These are phyloP conservation scores for Themeda triandra DNA, from an alignment of 176 grass and related monocot species.

Conservation along the genomic window DNA sequence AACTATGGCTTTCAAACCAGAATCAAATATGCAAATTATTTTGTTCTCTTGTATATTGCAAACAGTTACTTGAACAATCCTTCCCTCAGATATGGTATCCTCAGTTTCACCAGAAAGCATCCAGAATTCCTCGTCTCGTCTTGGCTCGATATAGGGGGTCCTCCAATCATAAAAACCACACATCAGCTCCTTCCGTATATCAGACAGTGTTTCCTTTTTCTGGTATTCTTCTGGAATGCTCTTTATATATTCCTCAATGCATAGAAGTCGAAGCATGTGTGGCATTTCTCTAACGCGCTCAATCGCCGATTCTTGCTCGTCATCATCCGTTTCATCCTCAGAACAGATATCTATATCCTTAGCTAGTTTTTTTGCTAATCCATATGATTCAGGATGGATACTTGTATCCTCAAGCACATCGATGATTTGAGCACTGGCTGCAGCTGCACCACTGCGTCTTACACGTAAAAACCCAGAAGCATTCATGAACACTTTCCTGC, in stretches of 20 bases:
- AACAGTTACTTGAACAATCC: conserved; percentile 87
- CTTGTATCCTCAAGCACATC: no score
- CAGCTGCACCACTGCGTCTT: conserved; percentile 66
- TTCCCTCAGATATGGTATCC: conserved; percentile 87
- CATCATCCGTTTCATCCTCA: no score
- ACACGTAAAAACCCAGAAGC: conserved; percentile 87
- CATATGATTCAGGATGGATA: no score
- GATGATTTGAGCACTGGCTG: background rate
- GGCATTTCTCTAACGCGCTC: no score
- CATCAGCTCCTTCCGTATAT: conserved; percentile 57
- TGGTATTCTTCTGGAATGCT: conserved; percentile 50
- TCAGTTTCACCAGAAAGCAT: conserved; percentile 97
- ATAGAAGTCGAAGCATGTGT: no score
- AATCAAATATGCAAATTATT: conserved; percentile 85
- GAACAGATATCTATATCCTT: no score
- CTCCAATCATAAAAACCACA: conserved; percentile 69
- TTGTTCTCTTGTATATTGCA: conserved; percentile 69
- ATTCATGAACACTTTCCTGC: conserved; percentile 91
- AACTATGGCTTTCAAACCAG: conserved; percentile 88
- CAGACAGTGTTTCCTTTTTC: conserved; percentile 58
- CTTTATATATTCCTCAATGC: conserved; percentile 49
- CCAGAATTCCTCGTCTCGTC: conserved; percentile 76
- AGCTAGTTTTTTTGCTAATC: no score
- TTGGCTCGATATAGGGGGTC: conserved; percentile 54
- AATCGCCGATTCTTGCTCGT: no score